Base-by-base conservation (phyloP, 768 basidiomycete species). In the Suillus clintonianus region DNA sequence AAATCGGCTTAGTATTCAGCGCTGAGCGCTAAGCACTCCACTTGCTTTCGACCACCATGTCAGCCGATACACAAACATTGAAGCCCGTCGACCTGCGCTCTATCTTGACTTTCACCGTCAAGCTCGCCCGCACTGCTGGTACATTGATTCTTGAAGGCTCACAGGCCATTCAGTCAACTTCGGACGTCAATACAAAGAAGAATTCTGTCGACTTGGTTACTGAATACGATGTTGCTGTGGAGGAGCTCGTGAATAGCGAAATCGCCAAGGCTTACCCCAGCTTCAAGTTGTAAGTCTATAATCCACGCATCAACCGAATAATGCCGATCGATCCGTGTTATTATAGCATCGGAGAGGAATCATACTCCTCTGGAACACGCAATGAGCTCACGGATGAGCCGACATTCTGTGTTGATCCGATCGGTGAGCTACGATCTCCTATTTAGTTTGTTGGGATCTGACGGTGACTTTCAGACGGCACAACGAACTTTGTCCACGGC, bases 351-450 rank as follows among this genome's bases (percentile, higher is more conserved):
- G 97, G 97, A 62, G 97, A 99, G 73, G 97, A 99, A 78, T 91
- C 91, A 0, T 95, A 91, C 68, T 87, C 93, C 10, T 83, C 89
- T 5, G 93, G 93, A n/a, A 74, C 82, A 62, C 82, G 85, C 36
- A 82, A 83, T 22, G 82, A 87, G 13, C 76, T 97, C 62, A 94
- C 92, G 1, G 91, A 97, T 69, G 88, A 88, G 36, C 95, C 95
- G 5, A 99, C 97, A 0, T 99, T 92, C 80, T 97, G 97, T 70
- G 92, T 97, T 50, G 96, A 99, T 74, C 96, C 96, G 37, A 97
- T 97, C 62, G 95, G 92, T 89, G 61, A 82, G 70, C 34, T 54
- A 51, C 39, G 17, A 30, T 50, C 27, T n/a, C 41, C 14, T 41
- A 30, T 39, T 34, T 10, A 14, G 37, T 59, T 11, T 22, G 22